Evolutionary conservation across 768 basidiomycete genomes (phyloP), one percentile per base, ranked within the genome.

Genomic region (Leccinum subgranulosum): DNA sequence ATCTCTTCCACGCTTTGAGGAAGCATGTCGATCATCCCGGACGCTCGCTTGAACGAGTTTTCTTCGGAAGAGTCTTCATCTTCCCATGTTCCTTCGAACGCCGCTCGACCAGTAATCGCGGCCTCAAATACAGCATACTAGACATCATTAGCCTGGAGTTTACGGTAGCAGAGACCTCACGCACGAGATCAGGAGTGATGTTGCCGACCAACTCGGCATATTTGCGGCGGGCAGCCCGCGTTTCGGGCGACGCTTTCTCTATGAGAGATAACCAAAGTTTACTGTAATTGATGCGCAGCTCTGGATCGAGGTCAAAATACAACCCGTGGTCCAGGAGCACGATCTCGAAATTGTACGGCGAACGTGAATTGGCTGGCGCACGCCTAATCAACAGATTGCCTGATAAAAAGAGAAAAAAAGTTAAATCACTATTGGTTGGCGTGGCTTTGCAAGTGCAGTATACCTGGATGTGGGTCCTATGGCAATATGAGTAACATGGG

Each of bases 51-150:
- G 64, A 85, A 81, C 25, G 48, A 50, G n/a, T 47, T 61, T 25
- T 67, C 67, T 23, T 67, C 67, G 17, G 73, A 62, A 19, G 76
- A 67, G 4, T 72, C 70, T 10, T 71, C 74, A 19, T 73, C 70
- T 17, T 79, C 77, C 77, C 79, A 82, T 6, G 82, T 77, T 31
- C 85, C 87, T 67, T 86, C 82, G 54, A 96, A 72, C 1, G 84
- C 85, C 17, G 90, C 85, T 43, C 94, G 83, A 5, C 85, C 85
- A 63, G 95, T 98, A 47, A 98, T 86, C 14, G 95, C 95, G 21
- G 93, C 92, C 72, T 98, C 94, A 60, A 98, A 94, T 11, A 97
- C 82, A 9, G 94, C 91, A 69, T 97, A 98, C 90, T 95, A 66
- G 0, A 53, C 28, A 21, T 49, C 29, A 49, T 55, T 23, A 56